Evolutionary conservation across 2,329 filamentous ascomycete genomes (phyloP).

Genomic region (Fusarium sp.): DNA sequence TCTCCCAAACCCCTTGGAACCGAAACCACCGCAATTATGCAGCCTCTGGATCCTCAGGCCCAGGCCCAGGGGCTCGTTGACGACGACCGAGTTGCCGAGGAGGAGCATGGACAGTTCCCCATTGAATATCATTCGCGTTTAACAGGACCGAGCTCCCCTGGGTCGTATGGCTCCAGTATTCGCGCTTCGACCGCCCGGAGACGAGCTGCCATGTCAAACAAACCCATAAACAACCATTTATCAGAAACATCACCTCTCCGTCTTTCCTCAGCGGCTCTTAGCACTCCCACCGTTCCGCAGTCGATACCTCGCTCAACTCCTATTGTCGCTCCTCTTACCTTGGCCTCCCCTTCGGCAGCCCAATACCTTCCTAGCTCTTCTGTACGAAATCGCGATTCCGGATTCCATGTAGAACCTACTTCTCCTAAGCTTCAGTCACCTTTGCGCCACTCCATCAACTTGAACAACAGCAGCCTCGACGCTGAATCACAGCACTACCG

Average conservation of each 20-base stretch:
- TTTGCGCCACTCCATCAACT: conserved; percentile 47
- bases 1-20: conserved; percentile 40
- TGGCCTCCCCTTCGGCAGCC: conserved; percentile 32
- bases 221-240: conserved; percentile 33
- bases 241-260: conserved; percentile 36
- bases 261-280: conserved; percentile 31
- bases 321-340: conserved; percentile 15
- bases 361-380: conserved; percentile 32
- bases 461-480: conserved; percentile 32
- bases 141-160: conserved; percentile 32
- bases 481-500: conserved; percentile 27
- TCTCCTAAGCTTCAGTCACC: conserved; percentile 48
- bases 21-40: conserved; percentile 48
- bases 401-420: conserved; percentile 44
- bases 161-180: conserved; percentile 35
- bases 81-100: conserved; percentile 25
- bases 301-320: conserved; percentile 23
- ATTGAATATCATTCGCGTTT: conserved; percentile 42
- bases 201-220: conserved; percentile 33
- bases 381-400: conserved; percentile 39
- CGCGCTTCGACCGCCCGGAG: conserved; percentile 31
- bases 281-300: conserved; percentile 26
- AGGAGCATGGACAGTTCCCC: conserved; percentile 34
- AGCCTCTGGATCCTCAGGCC: conserved; percentile 39
- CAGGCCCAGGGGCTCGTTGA: conserved; percentile 31